Evolutionary conservation across 129 eudicot genomes (phyloP).

Genomic region (Scalesia atractyloides): DNA sequence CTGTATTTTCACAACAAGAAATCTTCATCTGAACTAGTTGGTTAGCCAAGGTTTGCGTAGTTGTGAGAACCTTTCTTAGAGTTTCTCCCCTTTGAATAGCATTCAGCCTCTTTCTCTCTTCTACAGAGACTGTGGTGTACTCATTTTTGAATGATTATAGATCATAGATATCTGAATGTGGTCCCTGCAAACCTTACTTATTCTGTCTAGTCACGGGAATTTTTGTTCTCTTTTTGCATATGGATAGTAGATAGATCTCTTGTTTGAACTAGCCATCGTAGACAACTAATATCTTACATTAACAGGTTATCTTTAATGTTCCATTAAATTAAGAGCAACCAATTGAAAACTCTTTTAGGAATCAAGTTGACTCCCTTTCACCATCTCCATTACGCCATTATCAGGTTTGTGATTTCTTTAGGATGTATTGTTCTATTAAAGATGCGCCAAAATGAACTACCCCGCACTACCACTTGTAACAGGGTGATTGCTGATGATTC

Average conservation of each 20-base stretch:
- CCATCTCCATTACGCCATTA: neutral
- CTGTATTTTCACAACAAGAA: neutral
- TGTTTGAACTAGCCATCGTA: neutral
- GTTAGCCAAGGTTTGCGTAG: neutral
- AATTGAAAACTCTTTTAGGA: neutral
- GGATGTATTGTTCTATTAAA: neutral
- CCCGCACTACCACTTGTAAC: neutral
- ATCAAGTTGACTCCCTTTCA: neutral
- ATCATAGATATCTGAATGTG: no score
- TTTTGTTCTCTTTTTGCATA: neutral
- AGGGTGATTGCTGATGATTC: neutral
- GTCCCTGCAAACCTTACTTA: neutral
- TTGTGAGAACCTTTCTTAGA: neutral
- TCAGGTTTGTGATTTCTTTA: neutral
- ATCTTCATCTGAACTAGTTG: slow-evolving; percentile 1
- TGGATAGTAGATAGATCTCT: slow-evolving; percentile 10
- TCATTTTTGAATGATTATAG: no score
- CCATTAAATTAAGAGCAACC: neutral
- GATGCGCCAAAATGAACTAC: neutral
- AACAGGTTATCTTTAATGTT: neutral
- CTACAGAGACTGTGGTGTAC: neutral
- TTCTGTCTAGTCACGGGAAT: neutral
- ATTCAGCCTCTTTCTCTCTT: neutral
- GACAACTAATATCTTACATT: neutral
- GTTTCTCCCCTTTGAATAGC: slow-evolving; percentile 2